phyloP scores from a whole-genome alignment of 2,329 filamentous ascomycete species.

The Rutstroemia sp. region DNA sequence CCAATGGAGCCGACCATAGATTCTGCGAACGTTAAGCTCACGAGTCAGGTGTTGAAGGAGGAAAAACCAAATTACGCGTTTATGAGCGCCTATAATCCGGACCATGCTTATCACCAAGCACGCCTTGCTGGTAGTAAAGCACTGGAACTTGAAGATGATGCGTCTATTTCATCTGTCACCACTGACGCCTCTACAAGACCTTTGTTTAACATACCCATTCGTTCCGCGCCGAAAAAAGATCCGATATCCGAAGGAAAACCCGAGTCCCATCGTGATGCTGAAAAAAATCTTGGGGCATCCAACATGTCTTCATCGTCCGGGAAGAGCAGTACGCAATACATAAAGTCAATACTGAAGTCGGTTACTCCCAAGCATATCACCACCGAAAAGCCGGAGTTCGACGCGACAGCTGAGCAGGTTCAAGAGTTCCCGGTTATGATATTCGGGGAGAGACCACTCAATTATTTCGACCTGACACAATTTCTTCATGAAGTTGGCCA shows the following conservation, averaged over 20 bases:
- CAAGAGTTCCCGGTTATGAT: no score
- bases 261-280: neutral
- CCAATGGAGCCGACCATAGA: neutral
- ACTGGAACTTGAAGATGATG: neutral
- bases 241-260: neutral
- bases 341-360: no score
- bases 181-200: neutral
- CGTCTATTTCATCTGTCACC: neutral
- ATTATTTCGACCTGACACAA: conserved; percentile 9
- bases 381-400: no score
- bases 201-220: neutral
- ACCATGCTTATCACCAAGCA: conserved; percentile 4
- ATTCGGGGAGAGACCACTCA: neutral
- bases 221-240: neutral
- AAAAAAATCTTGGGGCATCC: neutral
- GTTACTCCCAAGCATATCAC: no score
- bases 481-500: conserved; percentile 11
- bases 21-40: neutral
- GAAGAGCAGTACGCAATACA: neutral
- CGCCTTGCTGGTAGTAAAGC: neutral
- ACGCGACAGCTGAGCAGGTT: no score
- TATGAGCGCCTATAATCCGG: conserved; percentile 4
- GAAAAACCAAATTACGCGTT: conserved; percentile 6
- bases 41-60: neutral
- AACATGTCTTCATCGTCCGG: neutral